Evolutionary conservation across 495 filamentous ascomycete species (phyloP).

Genomic region (Patellaria atrata): DNA sequence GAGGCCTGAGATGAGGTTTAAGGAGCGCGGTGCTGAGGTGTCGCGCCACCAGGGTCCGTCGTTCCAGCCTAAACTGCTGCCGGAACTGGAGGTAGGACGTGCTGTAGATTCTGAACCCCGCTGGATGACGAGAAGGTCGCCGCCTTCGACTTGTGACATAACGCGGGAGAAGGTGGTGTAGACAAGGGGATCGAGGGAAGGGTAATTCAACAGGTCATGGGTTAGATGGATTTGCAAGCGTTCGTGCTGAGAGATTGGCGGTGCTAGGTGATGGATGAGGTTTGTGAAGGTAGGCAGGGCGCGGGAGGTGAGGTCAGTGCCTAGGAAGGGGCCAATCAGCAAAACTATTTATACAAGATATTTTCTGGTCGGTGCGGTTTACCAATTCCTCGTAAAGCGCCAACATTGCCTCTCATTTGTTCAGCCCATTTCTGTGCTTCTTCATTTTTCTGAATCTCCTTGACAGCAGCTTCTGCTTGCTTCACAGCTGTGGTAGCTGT

Average conservation of each 20-base stretch:
- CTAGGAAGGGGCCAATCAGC: slow-evolving; percentile 30
- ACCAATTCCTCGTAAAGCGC: slow-evolving; percentile 69
- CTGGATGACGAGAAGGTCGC: slow-evolving; percentile 92
- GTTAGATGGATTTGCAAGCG: slow-evolving; percentile 96
- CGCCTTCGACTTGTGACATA: slow-evolving; percentile 96
- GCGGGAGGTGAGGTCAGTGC: slow-evolving; percentile 75
- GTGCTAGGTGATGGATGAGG: slow-evolving; percentile 85
- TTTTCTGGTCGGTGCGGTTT: no score
- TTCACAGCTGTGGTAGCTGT: slow-evolving; percentile 68
- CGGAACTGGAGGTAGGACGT: slow-evolving; percentile 42
- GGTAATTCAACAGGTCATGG: slow-evolving; percentile 87
- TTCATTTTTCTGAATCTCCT: slow-evolving; percentile 90
- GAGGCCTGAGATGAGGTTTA: slow-evolving; percentile 68
- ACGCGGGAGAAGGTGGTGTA: slow-evolving; percentile 88
- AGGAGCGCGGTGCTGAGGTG: slow-evolving; percentile 48
- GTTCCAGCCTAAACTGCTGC: slow-evolving; percentile 49
- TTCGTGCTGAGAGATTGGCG: slow-evolving; percentile 94
- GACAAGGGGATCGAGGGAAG: slow-evolving; percentile 83
- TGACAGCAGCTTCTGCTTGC: slow-evolving; percentile 83
- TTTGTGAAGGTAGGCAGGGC: slow-evolving; percentile 91
- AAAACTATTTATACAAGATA: not conserved
- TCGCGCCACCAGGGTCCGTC: slow-evolving; percentile 96
- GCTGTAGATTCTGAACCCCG: slow-evolving; percentile 72
- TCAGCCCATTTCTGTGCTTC: slow-evolving; percentile 93
- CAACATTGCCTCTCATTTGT: slow-evolving; percentile 85